Base-by-base conservation (phyloP, 257 asterid species). In the Voacanga thouarsii region DNA sequence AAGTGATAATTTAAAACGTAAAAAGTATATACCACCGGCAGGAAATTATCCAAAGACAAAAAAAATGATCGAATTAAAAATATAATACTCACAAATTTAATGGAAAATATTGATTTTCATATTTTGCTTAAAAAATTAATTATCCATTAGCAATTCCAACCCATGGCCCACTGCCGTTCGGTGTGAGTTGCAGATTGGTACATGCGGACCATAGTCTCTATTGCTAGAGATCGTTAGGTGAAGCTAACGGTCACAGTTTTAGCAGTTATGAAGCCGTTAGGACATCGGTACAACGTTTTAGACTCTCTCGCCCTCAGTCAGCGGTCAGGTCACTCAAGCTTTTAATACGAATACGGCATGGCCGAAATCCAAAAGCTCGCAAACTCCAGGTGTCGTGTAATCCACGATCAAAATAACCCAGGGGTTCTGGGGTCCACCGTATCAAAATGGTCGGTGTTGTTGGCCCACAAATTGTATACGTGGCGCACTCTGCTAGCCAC, bases 191-290 rank as follows among this genome's bases (percentile, higher is more conserved):
- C 66, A 26, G 0, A 71, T 71, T 78, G 82, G 66, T 71, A 43
- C 71, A 39, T 57, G 81, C 70, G 68, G 19, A 12, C 4, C 18
- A 1, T 28, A 21, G 37, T 33, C 37, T 33, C 37, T 33, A 33
- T 33, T 1, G 37, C 5, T 19, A 12, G 41, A 10, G 55, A 16
- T n/a, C 3, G 49, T 3, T 66, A 6, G 44, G 16, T 45, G 33
- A 49, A 59, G 66, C 78, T 37, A 72, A 79, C 78, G 47, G 82
- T 72, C 57, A 61, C 78, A 30, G 73, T 61, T 61, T 59, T 12
- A 71, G 72, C 74, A 24, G 74, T 71, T 78, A 60, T 23, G 43
- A 15, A 30, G 77, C 56, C 3, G 77, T 78, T 57, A 37, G 75
- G 0, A 49, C 19, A 2, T 16, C 16, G 30, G 49, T 37, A 37